Percentiles rank a stretch among this genome's conserved stretches.
Evolutionary conservation across 2,329 filamentous ascomycete species (phyloP).

Genomic region (Colletotrichum sp.): DNA sequence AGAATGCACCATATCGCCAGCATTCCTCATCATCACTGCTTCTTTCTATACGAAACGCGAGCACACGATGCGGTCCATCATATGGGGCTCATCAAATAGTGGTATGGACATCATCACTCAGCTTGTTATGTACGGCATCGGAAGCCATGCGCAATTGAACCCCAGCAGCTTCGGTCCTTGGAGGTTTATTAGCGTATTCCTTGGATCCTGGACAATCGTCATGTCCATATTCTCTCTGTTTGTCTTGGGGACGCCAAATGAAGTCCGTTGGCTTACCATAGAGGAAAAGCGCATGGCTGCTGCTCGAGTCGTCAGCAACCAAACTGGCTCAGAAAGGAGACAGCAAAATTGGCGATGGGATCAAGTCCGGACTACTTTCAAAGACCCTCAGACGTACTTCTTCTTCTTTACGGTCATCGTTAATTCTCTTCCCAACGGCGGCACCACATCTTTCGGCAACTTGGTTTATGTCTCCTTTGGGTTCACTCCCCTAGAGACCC

Average conservation of each 20-base stretch:
- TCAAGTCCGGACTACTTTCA: rapidly evolving
- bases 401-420: neutral
- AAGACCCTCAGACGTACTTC: neutral
- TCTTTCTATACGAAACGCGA: neutral
- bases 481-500: neutral
- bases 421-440: rapidly evolving
- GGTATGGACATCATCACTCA: neutral
- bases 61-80: neutral
- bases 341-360: neutral
- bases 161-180: neutral
- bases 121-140: neutral
- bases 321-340: neutral
- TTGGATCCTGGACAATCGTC: neutral
- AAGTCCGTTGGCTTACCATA: neutral
- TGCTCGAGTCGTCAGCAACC: neutral
- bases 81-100: neutral
- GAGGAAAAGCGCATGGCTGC: neutral
- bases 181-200: neutral
- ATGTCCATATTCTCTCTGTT: neutral
- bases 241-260: neutral
- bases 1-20: neutral
- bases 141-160: neutral
- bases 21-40: neutral
- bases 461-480: neutral
- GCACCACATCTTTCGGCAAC: neutral